A percentile compares a stretch with the other conserved stretches of the same genome.
Evolutionary conservation across 1,284 basidiomycete species (phyloP).

Genomic region (Fistulina hepatica): DNA sequence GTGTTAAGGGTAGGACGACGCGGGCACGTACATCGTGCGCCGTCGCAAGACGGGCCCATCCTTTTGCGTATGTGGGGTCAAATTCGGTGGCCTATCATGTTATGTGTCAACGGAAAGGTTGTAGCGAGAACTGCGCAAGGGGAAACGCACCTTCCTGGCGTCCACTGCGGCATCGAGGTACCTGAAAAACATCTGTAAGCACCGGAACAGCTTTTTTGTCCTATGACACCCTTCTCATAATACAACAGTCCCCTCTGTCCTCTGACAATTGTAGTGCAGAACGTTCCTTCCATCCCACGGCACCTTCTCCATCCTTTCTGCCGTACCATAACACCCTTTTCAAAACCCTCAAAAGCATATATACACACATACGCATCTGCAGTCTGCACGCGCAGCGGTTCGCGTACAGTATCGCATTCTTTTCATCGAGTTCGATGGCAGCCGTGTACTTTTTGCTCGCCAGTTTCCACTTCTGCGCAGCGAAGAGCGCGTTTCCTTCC

Average conservation of each 20-base stretch:
- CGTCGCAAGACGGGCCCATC: conserved; percentile 23
- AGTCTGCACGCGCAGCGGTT: conserved; percentile 25
- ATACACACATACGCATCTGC: conserved; percentile 17
- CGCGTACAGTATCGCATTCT: conserved; percentile 22
- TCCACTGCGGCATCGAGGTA: conserved; percentile 18
- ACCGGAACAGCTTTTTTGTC: too few relatives aligned
- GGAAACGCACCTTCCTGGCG: conserved; percentile 15
- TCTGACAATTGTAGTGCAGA: too few relatives aligned
- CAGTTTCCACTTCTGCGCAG: conserved; percentile 16
- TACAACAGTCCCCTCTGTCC: too few relatives aligned
- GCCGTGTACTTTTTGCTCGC: conserved; percentile 20
- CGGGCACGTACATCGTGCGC: conserved; percentile 20
- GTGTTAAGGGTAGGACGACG: not conserved
- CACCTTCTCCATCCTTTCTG: not conserved
- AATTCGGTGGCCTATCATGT: conserved; percentile 22
- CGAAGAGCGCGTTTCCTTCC: conserved; percentile 23
- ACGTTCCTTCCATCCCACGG: too few relatives aligned
- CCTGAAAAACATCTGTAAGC: conserved; percentile 9
- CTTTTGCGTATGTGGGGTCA: conserved; percentile 28
- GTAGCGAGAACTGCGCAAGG: not conserved
- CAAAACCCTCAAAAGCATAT: not conserved
- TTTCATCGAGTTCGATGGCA: conserved; percentile 18
- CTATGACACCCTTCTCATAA: too few relatives aligned
- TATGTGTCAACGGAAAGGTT: conserved; percentile 1
- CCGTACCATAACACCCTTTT: not conserved